Conservation (phyloP, 306 rosid species). For the Echinosophora koreensis region DNA sequence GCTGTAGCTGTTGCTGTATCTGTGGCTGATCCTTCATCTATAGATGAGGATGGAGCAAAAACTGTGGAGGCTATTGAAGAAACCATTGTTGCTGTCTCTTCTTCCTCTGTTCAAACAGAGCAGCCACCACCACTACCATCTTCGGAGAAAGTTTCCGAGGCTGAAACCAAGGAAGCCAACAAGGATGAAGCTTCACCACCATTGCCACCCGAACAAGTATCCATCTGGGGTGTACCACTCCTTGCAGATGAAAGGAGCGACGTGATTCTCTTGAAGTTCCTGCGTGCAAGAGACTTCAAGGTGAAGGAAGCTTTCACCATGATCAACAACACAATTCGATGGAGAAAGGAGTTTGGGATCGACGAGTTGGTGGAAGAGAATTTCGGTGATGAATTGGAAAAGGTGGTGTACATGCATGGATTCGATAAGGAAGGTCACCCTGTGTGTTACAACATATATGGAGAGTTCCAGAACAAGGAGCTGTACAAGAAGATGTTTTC, state of each 20-base stretch:
- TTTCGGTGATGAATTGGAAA: conserved; percentile 59
- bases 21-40: conserved; percentile 16
- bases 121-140: conserved; percentile 35
- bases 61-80: conserved; percentile 86
- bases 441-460: conserved; percentile 76
- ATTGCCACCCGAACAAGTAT: conserved; percentile 54
- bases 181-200: conserved; percentile 42
- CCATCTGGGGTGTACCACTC: conserved; percentile 80
- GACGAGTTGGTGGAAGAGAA: conserved; percentile 68
- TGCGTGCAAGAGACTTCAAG: conserved; percentile 87
- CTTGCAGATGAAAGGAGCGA: conserved; percentile 82
- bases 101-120: conserved; percentile 48
- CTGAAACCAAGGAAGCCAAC: conserved; percentile 38
- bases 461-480: conserved; percentile 69
- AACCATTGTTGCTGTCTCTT: conserved; percentile 67
- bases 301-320: conserved; percentile 83
- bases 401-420: conserved; percentile 73
- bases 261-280: conserved; percentile 78
- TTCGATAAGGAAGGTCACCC: conserved; percentile 79
- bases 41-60: conserved; percentile 83
- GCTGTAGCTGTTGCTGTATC: background rate
- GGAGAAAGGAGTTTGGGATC: conserved; percentile 84
- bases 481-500: conserved; percentile 70
- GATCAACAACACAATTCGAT: conserved; percentile 78
- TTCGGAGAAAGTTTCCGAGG: conserved; percentile 20